Evolutionary conservation across 1,284 basidiomycete species (phyloP), one percentile per base, ranked within the genome.

Genomic region (Paramarasmius palmivorus): DNA sequence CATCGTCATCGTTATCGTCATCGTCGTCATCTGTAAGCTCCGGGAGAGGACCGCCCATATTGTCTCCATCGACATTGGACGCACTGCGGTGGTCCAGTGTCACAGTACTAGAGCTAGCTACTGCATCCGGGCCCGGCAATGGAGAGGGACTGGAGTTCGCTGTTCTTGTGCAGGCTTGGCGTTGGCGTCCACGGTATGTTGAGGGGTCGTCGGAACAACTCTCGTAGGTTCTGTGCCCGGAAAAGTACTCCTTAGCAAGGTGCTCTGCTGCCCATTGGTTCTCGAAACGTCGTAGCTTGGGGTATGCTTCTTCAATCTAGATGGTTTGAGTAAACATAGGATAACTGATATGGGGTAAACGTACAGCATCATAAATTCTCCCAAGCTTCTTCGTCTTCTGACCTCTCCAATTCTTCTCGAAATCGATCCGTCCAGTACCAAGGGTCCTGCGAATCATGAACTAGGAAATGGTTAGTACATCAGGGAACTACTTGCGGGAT

Each of bases 341-440:
- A 9, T 9, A 17, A 8, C 17, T 19, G 22, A 7, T 8, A 8
- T n/a, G 22, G 22, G 22, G 39, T 9, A 40, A 19, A 40, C 39
- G 22, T 19, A 40, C 39, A 14, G 39, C 39, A 20, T 40, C 39
- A 19, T 40, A 40, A 9, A 40, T 40, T 9, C 39, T 8, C 15
- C 7, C 22, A 40, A 40, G 39, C 7, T 61, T 68, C 52, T 56
- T 65, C 15, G 64, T n/a, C n/a, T n/a, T n/a, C n/a, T n/a, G n/a
- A n/a, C n/a, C n/a, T n/a, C n/a, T n/a, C n/a, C n/a, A n/a, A n/a
- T n/a, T n/a, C n/a, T n/a, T n/a, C n/a, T n/a, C n/a, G n/a, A n/a
- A n/a, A n/a, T n/a, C n/a, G n/a, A n/a, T n/a, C n/a, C n/a, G n/a
- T n/a, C n/a, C n/a, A n/a, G n/a, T n/a, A n/a, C n/a, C n/a, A n/a